Evolutionary conservation across 495 filamentous ascomycete species (phyloP).

Genomic region (Penicillium crystallinum): DNA sequence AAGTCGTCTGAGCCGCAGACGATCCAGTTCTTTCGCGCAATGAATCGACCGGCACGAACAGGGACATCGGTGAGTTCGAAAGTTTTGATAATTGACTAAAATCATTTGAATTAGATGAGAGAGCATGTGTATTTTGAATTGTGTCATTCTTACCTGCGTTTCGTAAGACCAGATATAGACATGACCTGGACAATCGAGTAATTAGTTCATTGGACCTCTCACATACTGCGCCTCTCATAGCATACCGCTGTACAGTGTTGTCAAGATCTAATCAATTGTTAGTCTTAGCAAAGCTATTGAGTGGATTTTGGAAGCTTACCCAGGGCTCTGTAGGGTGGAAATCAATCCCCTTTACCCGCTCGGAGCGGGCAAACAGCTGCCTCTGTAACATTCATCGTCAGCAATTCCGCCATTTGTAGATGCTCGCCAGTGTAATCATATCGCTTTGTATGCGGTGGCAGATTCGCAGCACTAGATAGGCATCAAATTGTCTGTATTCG

Average conservation of each 20-base stretch:
- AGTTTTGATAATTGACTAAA: constrained; percentile 86
- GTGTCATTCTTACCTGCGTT: constrained; percentile 59
- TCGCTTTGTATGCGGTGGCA: neutral
- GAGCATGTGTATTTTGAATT: neutral
- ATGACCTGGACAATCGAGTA: constrained; percentile 55
- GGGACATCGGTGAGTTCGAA: constrained; percentile 99
- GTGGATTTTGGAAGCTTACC: constrained; percentile 41
- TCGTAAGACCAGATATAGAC: constrained; percentile 99
- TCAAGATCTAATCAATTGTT: constrained; percentile 63
- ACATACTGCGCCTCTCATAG: constrained; percentile 5
- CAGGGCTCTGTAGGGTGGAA: constrained; percentile 96
- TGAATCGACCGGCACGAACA: constrained; percentile 92
- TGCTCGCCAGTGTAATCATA: constrained; percentile 17
- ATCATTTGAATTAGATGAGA: constrained; percentile 3
- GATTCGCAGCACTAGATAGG: neutral
- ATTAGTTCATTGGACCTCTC: constrained; percentile 23
- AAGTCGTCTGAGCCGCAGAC: constrained; percentile 98
- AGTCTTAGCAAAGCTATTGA: constrained; percentile 12
- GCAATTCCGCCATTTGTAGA: constrained; percentile 14
- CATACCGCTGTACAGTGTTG: constrained; percentile 90
- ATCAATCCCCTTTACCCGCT: constrained; percentile 96
- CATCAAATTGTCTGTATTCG: constrained; percentile 17
- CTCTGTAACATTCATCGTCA: constrained; percentile 44
- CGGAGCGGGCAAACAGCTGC: constrained; percentile 75
- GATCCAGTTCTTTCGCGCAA: constrained; percentile 99